Evolutionary conservation across 345 rosid genomes (phyloP).

Genomic region (Dipteronia sinensis): DNA sequence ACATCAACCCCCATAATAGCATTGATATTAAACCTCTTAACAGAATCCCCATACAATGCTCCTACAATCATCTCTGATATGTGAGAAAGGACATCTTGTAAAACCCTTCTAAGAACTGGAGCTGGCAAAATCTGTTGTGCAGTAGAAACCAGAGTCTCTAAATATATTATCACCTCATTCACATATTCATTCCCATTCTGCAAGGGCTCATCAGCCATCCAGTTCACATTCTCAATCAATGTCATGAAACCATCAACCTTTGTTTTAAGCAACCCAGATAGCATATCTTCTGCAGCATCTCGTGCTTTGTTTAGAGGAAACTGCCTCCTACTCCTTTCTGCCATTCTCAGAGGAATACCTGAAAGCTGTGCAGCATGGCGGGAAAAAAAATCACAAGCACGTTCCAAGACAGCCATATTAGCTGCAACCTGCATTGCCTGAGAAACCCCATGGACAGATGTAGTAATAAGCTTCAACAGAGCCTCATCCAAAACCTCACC

Average conservation of each 20-base stretch:
- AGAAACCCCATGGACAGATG: conserved; percentile 84
- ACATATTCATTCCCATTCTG: conserved; percentile 91
- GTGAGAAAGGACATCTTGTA: conserved; percentile 81
- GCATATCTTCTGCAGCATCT: conserved; percentile 85
- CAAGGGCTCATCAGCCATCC: conserved; percentile 85
- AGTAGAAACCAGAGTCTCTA: conserved; percentile 90
- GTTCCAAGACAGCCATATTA: conserved; percentile 93
- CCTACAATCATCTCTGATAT: conserved; percentile 85
- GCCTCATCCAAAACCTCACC: conserved; percentile 86
- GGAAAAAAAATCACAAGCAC: conserved; percentile 96
- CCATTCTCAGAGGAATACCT: conserved; percentile 89
- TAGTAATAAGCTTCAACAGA: conserved; percentile 69
- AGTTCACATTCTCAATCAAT: conserved; percentile 89
- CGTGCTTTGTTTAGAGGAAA: conserved; percentile 86
- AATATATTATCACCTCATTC: conserved; percentile 88
- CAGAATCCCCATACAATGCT: conserved; percentile 63
- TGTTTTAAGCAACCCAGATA: conserved; percentile 84
- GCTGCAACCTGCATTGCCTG: conserved; percentile 99
- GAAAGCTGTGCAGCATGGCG: conserved; percentile 97
- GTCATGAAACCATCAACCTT: conserved; percentile 94
- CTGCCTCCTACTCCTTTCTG: conserved; percentile 93
- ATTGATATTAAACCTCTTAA: conserved; percentile 76
- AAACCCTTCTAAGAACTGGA: conserved; percentile 74
- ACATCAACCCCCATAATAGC: conserved; percentile 83
- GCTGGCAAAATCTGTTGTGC: conserved; percentile 95